Evolutionary conservation across 2,329 filamentous ascomycete species (phyloP), one percentile per base, ranked within the genome.

Genomic region (Ascochyta lentis): DNA sequence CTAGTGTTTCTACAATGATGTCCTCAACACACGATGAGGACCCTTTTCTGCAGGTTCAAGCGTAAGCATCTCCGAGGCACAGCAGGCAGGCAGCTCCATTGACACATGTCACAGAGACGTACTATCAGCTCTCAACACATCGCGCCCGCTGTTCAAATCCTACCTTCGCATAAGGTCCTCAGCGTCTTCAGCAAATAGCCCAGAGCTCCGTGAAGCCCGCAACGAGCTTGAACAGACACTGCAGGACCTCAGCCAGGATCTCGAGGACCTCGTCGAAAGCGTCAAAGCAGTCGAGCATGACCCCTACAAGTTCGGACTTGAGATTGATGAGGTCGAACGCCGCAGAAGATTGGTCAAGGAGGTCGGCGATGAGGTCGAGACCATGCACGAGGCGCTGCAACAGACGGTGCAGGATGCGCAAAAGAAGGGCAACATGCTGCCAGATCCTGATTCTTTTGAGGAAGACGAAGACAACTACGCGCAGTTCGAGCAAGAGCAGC

Each of bases 151-250:
- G 54, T 97, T 97, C 82, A 88, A 90, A 61, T 97, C 93, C 15
- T 99, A 96, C 81, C 85, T 96, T 39, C 94, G 95, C 72, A 99
- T 99, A 79, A 91, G 92, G 71, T 95, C 92, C 41, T 88, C 96
- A 24, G 85, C 88, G 56, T 88, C 88, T 37, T 84, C 86, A 8
- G 79, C 88, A 13, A 82, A 83, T 39, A 93, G 91, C 16, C 73
- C 73, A 35, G 86, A 89, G 74, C 83, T 88, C 16, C 76, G 81
- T 40, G 85, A 88, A 78, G 82, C 86, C 5, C 84, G 86, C 53
- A 74, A 77, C 39, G 95, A 99, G 75, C 91, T 99, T 56, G 86
- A 90, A 71, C 87, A 89, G 48, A 94, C 89, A 23, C 85, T 95
- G 52, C 80, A 83, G 43, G 82, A 89, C 24, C 86, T 95, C 27